These are phyloP conservation scores for Taphrina communis DNA, from an alignment of 1,139 yeast genomes.

Conservation along the genomic window DNA sequence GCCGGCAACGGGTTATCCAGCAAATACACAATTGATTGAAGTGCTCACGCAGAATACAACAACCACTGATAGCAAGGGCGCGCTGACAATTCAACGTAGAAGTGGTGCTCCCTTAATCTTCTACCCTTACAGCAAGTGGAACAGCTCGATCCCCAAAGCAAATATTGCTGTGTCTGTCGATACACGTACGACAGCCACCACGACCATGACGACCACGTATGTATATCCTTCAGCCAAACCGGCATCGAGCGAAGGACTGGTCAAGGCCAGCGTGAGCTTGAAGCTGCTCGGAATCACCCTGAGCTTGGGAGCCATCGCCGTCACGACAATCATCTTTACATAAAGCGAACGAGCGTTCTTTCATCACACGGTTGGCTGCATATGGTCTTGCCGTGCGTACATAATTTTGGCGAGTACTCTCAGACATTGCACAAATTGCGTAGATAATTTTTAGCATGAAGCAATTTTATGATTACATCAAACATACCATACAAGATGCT, in stretches of 20 bases:
- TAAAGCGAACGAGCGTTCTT: constrained; percentile 15
- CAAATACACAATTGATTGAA: constrained; percentile 35
- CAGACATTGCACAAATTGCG: not conserved
- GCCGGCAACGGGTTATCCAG: constrained; percentile 32
- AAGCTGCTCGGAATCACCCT: constrained; percentile 15
- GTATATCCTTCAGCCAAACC: constrained; percentile 28
- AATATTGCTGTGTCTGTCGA: constrained; percentile 24
- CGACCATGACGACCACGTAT: constrained; percentile 37
- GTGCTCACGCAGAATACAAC: constrained; percentile 32
- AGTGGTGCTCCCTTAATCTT: constrained; percentile 41
- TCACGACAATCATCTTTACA: constrained; percentile 13
- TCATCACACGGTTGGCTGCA: not conserved
- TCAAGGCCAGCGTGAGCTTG: constrained; percentile 31
- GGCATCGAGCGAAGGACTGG: constrained; percentile 15
- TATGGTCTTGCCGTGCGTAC: not conserved
- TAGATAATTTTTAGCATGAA: not conserved
- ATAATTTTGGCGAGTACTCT: no score
- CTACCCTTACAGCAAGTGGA: constrained; percentile 38
- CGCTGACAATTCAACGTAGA: constrained; percentile 24
- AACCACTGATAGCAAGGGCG: constrained; percentile 37
- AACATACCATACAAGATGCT: no score
- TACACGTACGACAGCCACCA: constrained; percentile 39
- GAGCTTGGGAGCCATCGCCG: constrained; percentile 8
- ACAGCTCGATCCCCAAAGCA: constrained; percentile 20
- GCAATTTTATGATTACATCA: not conserved